Conservation (phyloP, 2,329 filamentous ascomycete species). For the Cladosporium sp. region DNA sequence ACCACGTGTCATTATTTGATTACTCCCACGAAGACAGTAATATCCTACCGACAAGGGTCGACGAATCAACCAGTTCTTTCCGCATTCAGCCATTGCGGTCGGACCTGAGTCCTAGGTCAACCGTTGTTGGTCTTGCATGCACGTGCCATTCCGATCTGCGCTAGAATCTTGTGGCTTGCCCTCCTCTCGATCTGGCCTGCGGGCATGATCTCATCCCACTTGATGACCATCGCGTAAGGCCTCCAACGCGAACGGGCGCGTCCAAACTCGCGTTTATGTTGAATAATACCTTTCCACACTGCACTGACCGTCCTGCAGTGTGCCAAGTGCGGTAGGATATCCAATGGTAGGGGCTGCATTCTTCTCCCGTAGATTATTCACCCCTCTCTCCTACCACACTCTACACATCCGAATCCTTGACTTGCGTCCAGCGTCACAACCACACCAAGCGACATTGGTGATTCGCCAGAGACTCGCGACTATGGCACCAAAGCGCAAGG, state of each 20-base stretch:
- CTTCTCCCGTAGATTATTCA: background rate
- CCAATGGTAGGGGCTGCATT: constrained; percentile 5
- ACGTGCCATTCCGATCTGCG: constrained; percentile 2
- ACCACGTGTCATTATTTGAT: background rate
- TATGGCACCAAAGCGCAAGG: constrained; percentile 26
- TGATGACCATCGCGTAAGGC: background rate
- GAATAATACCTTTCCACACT: too few species aligned
- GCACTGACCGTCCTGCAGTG: too few species aligned
- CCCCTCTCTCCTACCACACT: background rate
- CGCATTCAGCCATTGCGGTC: too few species aligned
- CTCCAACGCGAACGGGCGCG: too few species aligned
- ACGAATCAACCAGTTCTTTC: too few species aligned
- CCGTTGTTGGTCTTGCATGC: too few species aligned
- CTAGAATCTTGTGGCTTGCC: constrained; percentile 4
- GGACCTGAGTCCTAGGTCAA: too few species aligned
- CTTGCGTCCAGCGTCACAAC: background rate
- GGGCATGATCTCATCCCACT: constrained; percentile 7
- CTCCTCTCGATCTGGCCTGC: constrained; percentile 5
- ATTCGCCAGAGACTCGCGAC: background rate
- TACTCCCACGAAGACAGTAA: background rate
- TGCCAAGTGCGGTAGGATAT: too few species aligned
- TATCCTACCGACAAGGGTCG: background rate
- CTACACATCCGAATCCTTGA: background rate
- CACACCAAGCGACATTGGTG: background rate
- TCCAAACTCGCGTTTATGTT: too few species aligned